Conservation (phyloP, 2,329 filamentous ascomycete species). For the Claviceps spartinae region DNA sequence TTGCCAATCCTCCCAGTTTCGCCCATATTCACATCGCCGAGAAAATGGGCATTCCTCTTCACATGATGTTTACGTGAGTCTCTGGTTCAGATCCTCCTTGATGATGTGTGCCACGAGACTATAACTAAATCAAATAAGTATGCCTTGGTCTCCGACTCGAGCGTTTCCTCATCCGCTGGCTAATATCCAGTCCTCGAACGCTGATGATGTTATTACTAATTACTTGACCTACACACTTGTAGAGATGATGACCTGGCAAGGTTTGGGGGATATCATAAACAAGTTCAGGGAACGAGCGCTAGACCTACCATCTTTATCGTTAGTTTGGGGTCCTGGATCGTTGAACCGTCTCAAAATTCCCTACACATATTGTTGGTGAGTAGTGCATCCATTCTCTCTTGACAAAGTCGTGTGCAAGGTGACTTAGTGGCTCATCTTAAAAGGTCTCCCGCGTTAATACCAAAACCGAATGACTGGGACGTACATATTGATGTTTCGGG, state of each 20-base stretch:
- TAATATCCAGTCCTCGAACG: slow-evolving; percentile 64
- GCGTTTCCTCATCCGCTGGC: slow-evolving; percentile 78
- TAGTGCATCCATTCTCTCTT: neutral
- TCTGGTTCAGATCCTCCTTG: neutral
- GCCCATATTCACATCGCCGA: slow-evolving; percentile 64
- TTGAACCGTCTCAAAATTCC: slow-evolving; percentile 64
- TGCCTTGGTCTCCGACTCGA: slow-evolving; percentile 82
- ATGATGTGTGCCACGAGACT: neutral
- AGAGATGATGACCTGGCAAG: slow-evolving; percentile 90
- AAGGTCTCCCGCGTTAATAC: slow-evolving; percentile 59
- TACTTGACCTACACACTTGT: slow-evolving; percentile 74
- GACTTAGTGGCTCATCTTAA: neutral
- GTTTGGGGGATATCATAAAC: slow-evolving; percentile 82
- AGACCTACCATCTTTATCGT: slow-evolving; percentile 61
- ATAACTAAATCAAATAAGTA: slow-evolving; percentile 40
- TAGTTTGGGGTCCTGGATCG: slow-evolving; percentile 73
- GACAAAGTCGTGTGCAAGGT: slow-evolving; percentile 2
- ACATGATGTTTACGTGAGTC: slow-evolving; percentile 80
- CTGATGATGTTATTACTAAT: slow-evolving; percentile 64
- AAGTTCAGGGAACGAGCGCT: slow-evolving; percentile 64
- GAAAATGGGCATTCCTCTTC: slow-evolving; percentile 59
- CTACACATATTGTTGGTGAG: slow-evolving; percentile 76
- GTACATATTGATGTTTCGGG: slow-evolving; percentile 58
- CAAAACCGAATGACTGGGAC: slow-evolving; percentile 66
- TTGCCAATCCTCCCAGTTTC: slow-evolving; percentile 67